Conservation (phyloP, 352 stramenopile genomes). For the Poterioochromonas sp. region DNA sequence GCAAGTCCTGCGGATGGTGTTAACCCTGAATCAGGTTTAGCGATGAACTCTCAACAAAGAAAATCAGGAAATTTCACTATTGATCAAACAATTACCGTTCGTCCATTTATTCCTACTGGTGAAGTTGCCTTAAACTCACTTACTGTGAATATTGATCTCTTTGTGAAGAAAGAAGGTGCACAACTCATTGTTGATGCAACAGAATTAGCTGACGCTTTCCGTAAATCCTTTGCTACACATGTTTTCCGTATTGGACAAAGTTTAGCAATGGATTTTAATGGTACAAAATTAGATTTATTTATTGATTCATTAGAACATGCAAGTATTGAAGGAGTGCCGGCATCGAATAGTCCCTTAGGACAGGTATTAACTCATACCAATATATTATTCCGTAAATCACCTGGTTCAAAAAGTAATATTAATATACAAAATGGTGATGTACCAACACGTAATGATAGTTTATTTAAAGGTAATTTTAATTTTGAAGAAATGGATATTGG, state of each 20-base stretch:
- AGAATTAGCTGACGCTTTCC: conserved; percentile 38
- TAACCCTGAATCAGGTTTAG: neutral
- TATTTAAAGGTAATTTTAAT: conserved; percentile 94
- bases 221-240: conserved; percentile 41
- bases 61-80: neutral
- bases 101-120: neutral
- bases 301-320: conserved; percentile 19
- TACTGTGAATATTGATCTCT: neutral
- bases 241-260: conserved; percentile 47
- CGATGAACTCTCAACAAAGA: neutral
- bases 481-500: conserved; percentile 97
- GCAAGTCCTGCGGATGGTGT: conserved; percentile 16
- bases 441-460: conserved; percentile 45
- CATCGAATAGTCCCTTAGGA: conserved; percentile 37
- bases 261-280: conserved; percentile 42
- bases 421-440: conserved; percentile 37
- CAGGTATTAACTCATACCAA: conserved; percentile 36
- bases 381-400: conserved; percentile 38
- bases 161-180: neutral
- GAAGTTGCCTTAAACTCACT: neutral
- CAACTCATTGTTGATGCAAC: conserved; percentile 25
- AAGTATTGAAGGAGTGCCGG: conserved; percentile 30
- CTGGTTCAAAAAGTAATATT: conserved; percentile 43
- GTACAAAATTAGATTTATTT: conserved; percentile 36
- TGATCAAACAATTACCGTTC: neutral